Base-by-base conservation (phyloP, 192 early-diverging fungal species). In the Coemansia asiatica region DNA sequence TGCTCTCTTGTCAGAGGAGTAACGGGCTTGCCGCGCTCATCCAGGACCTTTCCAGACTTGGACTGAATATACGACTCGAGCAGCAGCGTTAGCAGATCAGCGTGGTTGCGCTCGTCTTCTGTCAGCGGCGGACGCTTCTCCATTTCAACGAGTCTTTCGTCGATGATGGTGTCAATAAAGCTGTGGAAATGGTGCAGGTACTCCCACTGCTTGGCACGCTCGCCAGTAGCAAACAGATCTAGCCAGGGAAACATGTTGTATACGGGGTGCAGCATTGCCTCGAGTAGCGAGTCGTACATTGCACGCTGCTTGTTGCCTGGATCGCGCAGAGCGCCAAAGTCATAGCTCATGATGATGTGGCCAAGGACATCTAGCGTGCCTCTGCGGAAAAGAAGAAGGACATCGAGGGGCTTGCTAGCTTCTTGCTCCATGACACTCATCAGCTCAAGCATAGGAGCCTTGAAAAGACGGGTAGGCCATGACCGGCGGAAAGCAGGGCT, bases 331-430 rank as follows among this genome's bases (percentile, higher is more conserved):
- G 85, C 77, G 48, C 77, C 61, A 64, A 88, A 87, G 60, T 87
- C 76, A 29, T 77, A 84, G 46, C 76, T 82, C 78, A 86, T 86
- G 55, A 75, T 72, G 15, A 83, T 82, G 15, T 74, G 74, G 18
- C 85, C 85, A 55, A 88, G 72, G 27, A 84, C 84, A 57, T 88
- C 87, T 18, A 88, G 72, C 12, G 87, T 82, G 46, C 82, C 69
- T 25, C 84, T 68, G 50, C 79, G 69, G 61, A 83, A 69, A 64
- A 69, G 68, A 18, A 67, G 60, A 60, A 73, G 50, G 2, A 68
- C 64, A 33, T 84, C 82, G 16, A 84, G 58, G 31, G 74, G 68
- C 56, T 61, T 50, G 27, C 36, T 64, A 1, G 70, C 70, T 26
- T 71, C 71, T 44, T 62, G 70, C 67, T 73, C 74, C 56, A 82